Percentiles rank a stretch among this genome's conserved stretches.
Conservation (phyloP, 257 asterid genomes). For the Apocynum venetum region DNA sequence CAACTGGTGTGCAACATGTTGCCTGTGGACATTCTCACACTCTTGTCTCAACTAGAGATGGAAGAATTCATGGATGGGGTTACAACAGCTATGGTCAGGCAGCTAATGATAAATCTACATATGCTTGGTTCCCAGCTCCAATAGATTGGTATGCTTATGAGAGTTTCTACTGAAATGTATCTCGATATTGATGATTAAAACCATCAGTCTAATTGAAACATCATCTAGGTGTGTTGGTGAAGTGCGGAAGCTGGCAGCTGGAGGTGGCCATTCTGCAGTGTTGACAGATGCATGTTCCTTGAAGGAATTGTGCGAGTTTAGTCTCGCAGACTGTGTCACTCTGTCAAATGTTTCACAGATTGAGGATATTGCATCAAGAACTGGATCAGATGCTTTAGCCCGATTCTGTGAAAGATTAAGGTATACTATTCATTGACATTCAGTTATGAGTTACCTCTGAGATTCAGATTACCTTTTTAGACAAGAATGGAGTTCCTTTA, state of each 20-base stretch:
- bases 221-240: conserved; percentile 79
- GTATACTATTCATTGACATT: conserved; percentile 24
- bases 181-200: conserved; percentile 2
- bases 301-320: conserved; percentile 87
- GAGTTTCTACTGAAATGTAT: background rate
- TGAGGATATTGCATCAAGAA: conserved; percentile 76
- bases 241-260: conserved; percentile 85
- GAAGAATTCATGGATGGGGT: conserved; percentile 97
- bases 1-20: conserved; percentile 63
- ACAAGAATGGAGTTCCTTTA: background rate
- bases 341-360: conserved; percentile 63
- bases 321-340: conserved; percentile 65
- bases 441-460: background rate
- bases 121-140: conserved; percentile 97
- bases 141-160: conserved; percentile 73
- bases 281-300: conserved; percentile 88
- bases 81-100: conserved; percentile 98
- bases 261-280: conserved; percentile 97
- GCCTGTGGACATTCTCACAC: conserved; percentile 96
- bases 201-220: conserved; percentile 5
- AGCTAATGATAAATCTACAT: conserved; percentile 82
- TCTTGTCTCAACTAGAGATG: conserved; percentile 75
- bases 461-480: background rate
- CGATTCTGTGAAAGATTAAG: conserved; percentile 81
- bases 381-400: conserved; percentile 83